Evolutionary conservation across 2,329 filamentous ascomycete genomes (phyloP).

Genomic region (Plenodomus lindquistii): DNA sequence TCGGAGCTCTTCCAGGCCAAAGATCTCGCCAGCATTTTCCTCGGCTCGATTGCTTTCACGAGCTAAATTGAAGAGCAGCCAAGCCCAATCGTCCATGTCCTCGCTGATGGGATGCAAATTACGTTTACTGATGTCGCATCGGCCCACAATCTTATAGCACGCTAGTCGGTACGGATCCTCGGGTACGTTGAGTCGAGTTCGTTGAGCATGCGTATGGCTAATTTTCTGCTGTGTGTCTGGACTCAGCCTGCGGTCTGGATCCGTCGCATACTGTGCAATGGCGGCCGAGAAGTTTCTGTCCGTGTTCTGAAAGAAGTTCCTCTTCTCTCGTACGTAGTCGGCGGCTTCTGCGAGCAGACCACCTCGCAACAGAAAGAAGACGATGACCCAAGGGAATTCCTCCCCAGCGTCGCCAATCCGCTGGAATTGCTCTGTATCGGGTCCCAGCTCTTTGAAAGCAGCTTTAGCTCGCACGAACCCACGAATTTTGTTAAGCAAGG

Average conservation of each 20-base stretch:
- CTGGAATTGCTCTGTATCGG: slow-evolving; percentile 79
- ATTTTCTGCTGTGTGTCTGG: slow-evolving; percentile 83
- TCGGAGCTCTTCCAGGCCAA: slow-evolving; percentile 71
- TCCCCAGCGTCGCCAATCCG: slow-evolving; percentile 64
- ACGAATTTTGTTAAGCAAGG: slow-evolving; percentile 85
- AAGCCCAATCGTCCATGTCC: slow-evolving; percentile 68
- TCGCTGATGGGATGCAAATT: slow-evolving; percentile 62
- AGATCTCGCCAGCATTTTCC: slow-evolving; percentile 65
- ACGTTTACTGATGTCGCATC: slow-evolving; percentile 63
- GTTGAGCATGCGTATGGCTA: slow-evolving; percentile 85
- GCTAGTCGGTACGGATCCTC: slow-evolving; percentile 95
- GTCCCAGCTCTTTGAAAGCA: slow-evolving; percentile 79
- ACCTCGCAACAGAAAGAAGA: slow-evolving; percentile 87
- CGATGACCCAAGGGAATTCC: slow-evolving; percentile 89
- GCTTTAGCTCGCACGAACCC: slow-evolving; percentile 86
- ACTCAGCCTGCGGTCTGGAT: slow-evolving; percentile 74
- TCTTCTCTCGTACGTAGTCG: slow-evolving; percentile 81
- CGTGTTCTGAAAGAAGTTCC: slow-evolving; percentile 83
- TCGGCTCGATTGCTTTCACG: slow-evolving; percentile 64
- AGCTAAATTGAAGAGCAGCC: slow-evolving; percentile 67
- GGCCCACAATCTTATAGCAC: slow-evolving; percentile 96
- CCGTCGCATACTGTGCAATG: slow-evolving; percentile 79
- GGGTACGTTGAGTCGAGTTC: slow-evolving; percentile 79
- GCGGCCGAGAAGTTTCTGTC: slow-evolving; percentile 90
- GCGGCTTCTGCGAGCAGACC: slow-evolving; percentile 84